phyloP scores from a whole-genome alignment of 73 alveolate species.

The Paramecium pentaurelia region DNA sequence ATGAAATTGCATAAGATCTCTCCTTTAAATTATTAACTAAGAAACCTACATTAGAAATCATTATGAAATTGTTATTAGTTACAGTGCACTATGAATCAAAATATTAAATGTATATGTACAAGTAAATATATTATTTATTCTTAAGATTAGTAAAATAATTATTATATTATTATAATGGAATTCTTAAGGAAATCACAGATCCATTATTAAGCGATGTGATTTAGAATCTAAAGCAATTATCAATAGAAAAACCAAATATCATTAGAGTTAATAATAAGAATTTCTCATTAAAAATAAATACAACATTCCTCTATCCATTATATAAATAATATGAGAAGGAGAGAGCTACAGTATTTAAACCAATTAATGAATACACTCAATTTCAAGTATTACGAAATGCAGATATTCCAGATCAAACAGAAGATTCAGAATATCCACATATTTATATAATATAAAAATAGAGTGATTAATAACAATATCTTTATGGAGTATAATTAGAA shows the following conservation, averaged over 20 bases:
- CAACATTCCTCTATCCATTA: slow-evolving; percentile 5
- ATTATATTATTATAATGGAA: slow-evolving; percentile 1
- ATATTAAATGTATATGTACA: slow-evolving; percentile 29
- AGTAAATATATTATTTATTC: neutral
- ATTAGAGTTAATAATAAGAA: neutral
- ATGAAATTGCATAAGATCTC: slow-evolving; percentile 8
- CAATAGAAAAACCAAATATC: neutral
- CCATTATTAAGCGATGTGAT: neutral
- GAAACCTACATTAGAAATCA: neutral
- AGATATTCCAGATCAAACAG: slow-evolving; percentile 1
- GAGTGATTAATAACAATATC: neutral
- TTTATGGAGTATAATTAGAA: neutral
- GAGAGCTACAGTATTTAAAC: neutral
- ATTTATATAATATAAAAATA: neutral
- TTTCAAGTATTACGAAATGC: slow-evolving; percentile 16
- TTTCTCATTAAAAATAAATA: neutral
- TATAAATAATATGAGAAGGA: neutral
- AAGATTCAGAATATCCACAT: slow-evolving; percentile 18
- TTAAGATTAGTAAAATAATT: neutral
- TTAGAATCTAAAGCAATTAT: neutral
- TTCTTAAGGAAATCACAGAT: neutral
- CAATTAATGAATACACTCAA: neutral
- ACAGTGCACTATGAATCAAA: slow-evolving; percentile 28
- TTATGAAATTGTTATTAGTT: neutral
- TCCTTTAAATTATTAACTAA: slow-evolving; percentile 13